Percentiles rank a stretch among this genome's conserved stretches.
Conservation (phyloP, 257 asterid species). For the Salvia rosmarinus region DNA sequence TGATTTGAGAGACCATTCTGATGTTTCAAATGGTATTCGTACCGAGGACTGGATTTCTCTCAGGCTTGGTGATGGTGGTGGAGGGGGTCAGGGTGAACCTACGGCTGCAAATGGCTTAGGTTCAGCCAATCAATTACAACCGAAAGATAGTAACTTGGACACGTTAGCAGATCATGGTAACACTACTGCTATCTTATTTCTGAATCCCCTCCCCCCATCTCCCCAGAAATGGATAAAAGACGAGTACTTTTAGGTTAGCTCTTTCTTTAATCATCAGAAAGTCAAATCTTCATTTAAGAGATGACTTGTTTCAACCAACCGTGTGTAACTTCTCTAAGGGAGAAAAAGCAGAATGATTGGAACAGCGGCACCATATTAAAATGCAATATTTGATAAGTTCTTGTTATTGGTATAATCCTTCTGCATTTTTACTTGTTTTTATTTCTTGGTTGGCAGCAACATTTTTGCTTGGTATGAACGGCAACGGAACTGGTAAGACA, state of each 20-base stretch:
- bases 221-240: slow-evolving; percentile 1
- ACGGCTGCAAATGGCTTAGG: slow-evolving; percentile 53
- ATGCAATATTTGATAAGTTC: slow-evolving; percentile 2
- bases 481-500: slow-evolving; percentile 54
- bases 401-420: background rate
- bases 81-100: slow-evolving; percentile 46
- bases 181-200: slow-evolving; percentile 8
- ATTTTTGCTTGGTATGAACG: slow-evolving; percentile 62
- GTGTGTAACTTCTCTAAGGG: slow-evolving; percentile 11
- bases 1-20: slow-evolving; percentile 60
- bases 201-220: background rate
- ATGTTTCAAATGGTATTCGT: slow-evolving; percentile 66
- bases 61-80: slow-evolving; percentile 77
- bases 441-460: slow-evolving; percentile 57
- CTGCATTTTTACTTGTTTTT: background rate
- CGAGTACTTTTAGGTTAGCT: background rate
- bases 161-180: slow-evolving; percentile 71
- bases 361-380: background rate
- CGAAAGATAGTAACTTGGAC: slow-evolving; percentile 53
- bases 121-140: slow-evolving; percentile 52
- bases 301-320: slow-evolving; percentile 17
- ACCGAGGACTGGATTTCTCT: slow-evolving; percentile 88
- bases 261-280: slow-evolving; percentile 1
- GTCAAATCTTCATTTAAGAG: background rate
- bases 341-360: background rate